Evolutionary conservation across 305 asterid species (phyloP).

Genomic region (Fraxinus sp.): DNA sequence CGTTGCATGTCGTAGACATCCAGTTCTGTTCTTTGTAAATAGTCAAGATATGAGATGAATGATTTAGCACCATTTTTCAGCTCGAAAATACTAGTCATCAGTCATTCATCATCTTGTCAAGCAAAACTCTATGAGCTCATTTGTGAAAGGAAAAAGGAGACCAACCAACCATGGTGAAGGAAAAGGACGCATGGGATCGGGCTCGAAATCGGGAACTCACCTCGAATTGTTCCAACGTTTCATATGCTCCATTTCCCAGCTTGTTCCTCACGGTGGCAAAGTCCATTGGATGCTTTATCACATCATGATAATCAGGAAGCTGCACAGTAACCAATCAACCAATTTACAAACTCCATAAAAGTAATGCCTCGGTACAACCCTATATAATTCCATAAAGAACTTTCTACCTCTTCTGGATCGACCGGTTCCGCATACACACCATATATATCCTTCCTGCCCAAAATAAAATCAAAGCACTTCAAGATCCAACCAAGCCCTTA

Average conservation of each 20-base stretch:
- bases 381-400: slow-evolving; percentile 7
- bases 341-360: slow-evolving; percentile 21
- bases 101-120: neutral
- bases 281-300: slow-evolving; percentile 94
- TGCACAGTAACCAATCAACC: slow-evolving; percentile 33
- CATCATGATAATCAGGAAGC: slow-evolving; percentile 98
- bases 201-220: slow-evolving; percentile 33
- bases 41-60: neutral
- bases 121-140: neutral
- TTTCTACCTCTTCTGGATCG: slow-evolving; percentile 92
- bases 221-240: slow-evolving; percentile 80
- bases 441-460: slow-evolving; percentile 89
- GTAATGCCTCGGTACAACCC: slow-evolving; percentile 2
- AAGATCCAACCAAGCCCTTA: slow-evolving; percentile 22
- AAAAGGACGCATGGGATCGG: neutral
- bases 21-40: neutral
- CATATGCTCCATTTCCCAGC: slow-evolving; percentile 68
- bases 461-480: slow-evolving; percentile 30
- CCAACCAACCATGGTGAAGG: neutral
- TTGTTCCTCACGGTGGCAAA: slow-evolving; percentile 91
- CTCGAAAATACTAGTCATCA: neutral
- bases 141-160: neutral
- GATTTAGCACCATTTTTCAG: neutral
- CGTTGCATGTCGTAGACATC: neutral
- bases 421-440: slow-evolving; percentile 97